Base-by-base conservation (phyloP, 345 rosid genomes). In the Tarenaya hassleriana region DNA sequence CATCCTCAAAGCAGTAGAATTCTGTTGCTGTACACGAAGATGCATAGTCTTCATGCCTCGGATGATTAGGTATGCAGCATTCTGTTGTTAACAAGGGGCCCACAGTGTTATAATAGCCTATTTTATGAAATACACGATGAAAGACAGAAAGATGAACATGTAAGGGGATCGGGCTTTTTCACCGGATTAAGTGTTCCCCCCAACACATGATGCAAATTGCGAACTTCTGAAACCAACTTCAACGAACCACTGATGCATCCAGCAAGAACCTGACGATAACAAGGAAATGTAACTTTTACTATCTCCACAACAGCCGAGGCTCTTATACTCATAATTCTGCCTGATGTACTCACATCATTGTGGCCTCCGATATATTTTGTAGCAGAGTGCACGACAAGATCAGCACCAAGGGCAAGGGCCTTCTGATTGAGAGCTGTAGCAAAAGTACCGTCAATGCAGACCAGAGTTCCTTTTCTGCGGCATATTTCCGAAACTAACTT, bases 1-100 rank as follows among this genome's bases (percentile, higher is more conserved):
- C 94, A 86, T 84, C 85, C 82, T 75, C 70, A 82, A 49, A 43
- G 82, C 97, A 11, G 91, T 83, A 50, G 81, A 71, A 60, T 84
- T 86, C 38, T 90, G 95, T 78, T 81, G 90, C 77, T 68, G 75
- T 68, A 90, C 75, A 73, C 94, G 95, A 75, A 90, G 97, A 74
- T 90, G 78, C 77, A 90, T 77, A 14, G 97, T 89, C 86, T 90
- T 90, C 88, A 90, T 90, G 79, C 97, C 83, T 58, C 94, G 87
- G 54, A 82, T 86, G 44, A 90, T 73, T 74, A 86, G 78, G 54
- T 90, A 90, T 0, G 94, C 84, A 21, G 97, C 95, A 73, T 79
- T 81, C 95, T 86, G 74, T 63, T 20, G 14, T 19, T 37, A 44
- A 33, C 19, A 44, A 66, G 35, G 41, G 38, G 45, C 35, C 15